A percentile compares a stretch with the other conserved stretches of the same genome.
Conservation (phyloP, 345 rosid species). For the Eucalyptus melliodora region DNA sequence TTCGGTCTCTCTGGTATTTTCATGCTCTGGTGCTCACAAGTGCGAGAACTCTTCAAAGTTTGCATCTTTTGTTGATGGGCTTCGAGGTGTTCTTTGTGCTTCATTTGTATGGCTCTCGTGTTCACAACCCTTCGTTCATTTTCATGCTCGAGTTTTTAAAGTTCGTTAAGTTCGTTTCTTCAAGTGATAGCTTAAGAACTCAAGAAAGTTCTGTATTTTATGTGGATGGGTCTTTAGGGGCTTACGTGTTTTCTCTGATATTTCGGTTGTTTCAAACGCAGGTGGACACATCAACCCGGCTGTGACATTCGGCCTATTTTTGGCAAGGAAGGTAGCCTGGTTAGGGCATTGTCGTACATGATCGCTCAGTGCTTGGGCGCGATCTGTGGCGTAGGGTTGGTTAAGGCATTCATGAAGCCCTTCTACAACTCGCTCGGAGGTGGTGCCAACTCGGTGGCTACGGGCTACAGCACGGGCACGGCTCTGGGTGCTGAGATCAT, state of each 20-base stretch:
- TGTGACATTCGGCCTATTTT: constrained; percentile 49
- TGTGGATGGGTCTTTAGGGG: not conserved
- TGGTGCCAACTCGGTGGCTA: constrained; percentile 43
- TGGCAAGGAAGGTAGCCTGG: constrained; percentile 66
- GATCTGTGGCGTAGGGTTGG: constrained; percentile 71
- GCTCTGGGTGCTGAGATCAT: constrained; percentile 86
- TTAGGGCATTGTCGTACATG: constrained; percentile 66
- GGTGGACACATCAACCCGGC: constrained; percentile 82
- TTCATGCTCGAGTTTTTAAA: not conserved
- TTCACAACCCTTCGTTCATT: not conserved
- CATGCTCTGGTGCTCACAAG: not conserved
- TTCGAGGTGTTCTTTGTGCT: not conserved
- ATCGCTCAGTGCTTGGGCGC: constrained; percentile 80
- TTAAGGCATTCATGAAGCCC: constrained; percentile 64
- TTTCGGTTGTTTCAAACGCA: not conserved
- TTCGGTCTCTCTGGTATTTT: not conserved
- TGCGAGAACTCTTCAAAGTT: not conserved
- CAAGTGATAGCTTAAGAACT: not conserved
- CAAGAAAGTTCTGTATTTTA: not conserved
- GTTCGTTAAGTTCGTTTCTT: not conserved
- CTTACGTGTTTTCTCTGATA: not conserved
- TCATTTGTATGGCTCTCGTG: not conserved
- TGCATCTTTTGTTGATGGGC: not conserved
- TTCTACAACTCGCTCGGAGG: constrained; percentile 47
- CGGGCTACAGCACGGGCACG: constrained; percentile 52